Base-by-base conservation (phyloP, 116 monocot species). In the Iris pallida region DNA sequence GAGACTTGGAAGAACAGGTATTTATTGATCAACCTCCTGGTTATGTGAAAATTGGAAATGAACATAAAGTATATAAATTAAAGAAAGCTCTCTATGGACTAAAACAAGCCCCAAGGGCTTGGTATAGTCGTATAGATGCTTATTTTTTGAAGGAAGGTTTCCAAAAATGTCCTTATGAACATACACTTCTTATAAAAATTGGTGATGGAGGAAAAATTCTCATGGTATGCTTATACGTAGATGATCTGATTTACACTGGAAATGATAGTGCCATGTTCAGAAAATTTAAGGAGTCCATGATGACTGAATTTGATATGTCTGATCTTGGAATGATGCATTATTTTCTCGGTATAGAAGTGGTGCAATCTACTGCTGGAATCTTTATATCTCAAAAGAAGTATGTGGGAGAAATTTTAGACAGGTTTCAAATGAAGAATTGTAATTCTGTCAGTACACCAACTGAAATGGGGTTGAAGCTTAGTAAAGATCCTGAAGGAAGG, bases 21-120 rank as follows among this genome's bases (percentile, higher is more conserved):
- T 56, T 8, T 56, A n/a, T 56, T 1, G 55, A 56, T 2, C 55
- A 56, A 56, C 8, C n/a, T n/a, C n/a, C n/a, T n/a, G n/a, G n/a
- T n/a, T n/a, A n/a, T n/a, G n/a, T n/a, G n/a, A n/a, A n/a, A 9
- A 1, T 15, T 56, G 1, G 55, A 15, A 15, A 15, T 14, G 55
- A 56, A 6, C 8, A 56, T 56, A 56, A 56, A 56, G 55, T 56
- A 16, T 56, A 8, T 5, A 56, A 15, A 15, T 15, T 56, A n/a
- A 56, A 56, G 55, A 56, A 56, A 17, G 16, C 55, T 56, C 14
- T 56, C 2, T 56, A 56, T 56, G 55, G 55, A n/a, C n/a, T n/a
- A n/a, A n/a, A n/a, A 15, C 55, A 56, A 56, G 55, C 55, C 14
- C 55, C 55, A 56, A 1, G 55, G 16, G 55, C 55, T 3, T 56